Conservation (phyloP, 1,284 basidiomycete genomes). For the Thelephora terrestris region DNA sequence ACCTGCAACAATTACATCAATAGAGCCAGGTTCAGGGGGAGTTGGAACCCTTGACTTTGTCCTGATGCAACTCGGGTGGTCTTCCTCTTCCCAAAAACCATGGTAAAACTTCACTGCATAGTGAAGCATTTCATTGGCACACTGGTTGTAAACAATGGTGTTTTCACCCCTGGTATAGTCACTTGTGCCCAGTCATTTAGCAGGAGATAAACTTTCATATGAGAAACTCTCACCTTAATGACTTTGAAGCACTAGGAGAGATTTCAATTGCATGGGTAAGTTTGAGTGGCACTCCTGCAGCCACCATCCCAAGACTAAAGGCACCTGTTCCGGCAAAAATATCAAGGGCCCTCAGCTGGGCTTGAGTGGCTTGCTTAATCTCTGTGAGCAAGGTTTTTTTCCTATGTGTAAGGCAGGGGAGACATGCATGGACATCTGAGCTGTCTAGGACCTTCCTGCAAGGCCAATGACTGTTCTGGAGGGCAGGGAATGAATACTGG, state of each 20-base stretch:
- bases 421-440: conserved; percentile 16
- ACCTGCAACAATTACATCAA: conserved; percentile 54
- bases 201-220: neutral
- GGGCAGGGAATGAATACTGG: conserved; percentile 34
- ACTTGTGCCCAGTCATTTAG: conserved; percentile 15
- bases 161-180: conserved; percentile 28
- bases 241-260: conserved; percentile 56
- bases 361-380: conserved; percentile 11
- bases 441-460: neutral
- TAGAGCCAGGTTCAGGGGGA: conserved; percentile 38
- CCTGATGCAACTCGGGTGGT: conserved; percentile 25
- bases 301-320: conserved; percentile 46
- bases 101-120: conserved; percentile 40
- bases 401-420: too few relatives aligned
- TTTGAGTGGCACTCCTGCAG: conserved; percentile 35
- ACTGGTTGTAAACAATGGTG: conserved; percentile 42
- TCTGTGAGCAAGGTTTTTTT: conserved; percentile 23
- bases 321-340: conserved; percentile 59
- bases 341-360: conserved; percentile 41
- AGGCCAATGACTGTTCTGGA: conserved; percentile 31
- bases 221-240: conserved; percentile 36
- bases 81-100: conserved; percentile 26
- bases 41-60: conserved; percentile 26
- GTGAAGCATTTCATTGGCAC: conserved; percentile 48
- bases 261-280: conserved; percentile 60